A percentile compares a stretch with the other conserved stretches of the same genome.
Evolutionary conservation across 495 filamentous ascomycete species (phyloP).

Genomic region (Lentithecium fluviatile): DNA sequence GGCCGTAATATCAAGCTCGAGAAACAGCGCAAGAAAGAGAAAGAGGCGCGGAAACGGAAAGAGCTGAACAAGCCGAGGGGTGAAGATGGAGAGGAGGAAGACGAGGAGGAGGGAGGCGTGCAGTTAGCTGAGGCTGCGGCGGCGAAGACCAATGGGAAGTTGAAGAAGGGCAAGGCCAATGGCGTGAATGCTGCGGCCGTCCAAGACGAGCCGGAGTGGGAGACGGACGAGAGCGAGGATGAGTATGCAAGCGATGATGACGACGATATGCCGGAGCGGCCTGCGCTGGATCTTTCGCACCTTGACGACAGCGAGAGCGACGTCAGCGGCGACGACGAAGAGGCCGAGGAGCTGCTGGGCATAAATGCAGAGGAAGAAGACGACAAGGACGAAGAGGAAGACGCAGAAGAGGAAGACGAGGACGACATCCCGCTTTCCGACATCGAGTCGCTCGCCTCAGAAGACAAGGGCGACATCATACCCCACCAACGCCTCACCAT

Average conservation of each 20-base stretch:
- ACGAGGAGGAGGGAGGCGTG: constrained; percentile 40
- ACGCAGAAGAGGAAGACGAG: constrained; percentile 51
- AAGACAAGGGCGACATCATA: constrained; percentile 80
- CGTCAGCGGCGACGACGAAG: constrained; percentile 25
- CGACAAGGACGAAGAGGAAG: constrained; percentile 29
- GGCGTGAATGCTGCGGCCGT: background rate
- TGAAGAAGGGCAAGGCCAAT: constrained; percentile 25
- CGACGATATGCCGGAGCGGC: constrained; percentile 24
- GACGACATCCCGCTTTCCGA: constrained; percentile 83
- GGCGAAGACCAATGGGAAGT: constrained; percentile 19
- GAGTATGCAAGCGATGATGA: constrained; percentile 38
- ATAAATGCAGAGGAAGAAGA: constrained; percentile 33
- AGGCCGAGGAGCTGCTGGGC: background rate
- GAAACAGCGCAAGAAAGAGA: constrained; percentile 60
- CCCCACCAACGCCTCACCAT: constrained; percentile 92
- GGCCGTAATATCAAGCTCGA: constrained; percentile 67
- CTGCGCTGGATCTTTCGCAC: constrained; percentile 33
- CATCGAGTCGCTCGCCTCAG: constrained; percentile 70
- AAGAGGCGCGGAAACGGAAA: constrained; percentile 39
- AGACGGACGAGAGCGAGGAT: constrained; percentile 41
- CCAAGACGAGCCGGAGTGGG: constrained; percentile 24
- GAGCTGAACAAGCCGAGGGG: constrained; percentile 49
- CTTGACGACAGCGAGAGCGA: constrained; percentile 39
- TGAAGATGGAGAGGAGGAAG: constrained; percentile 41
- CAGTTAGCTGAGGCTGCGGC: constrained; percentile 31